Evolutionary conservation across 805 yeast genomes (phyloP), one percentile per base, ranked within the genome.

Genomic region (Candida broadrunensis): DNA sequence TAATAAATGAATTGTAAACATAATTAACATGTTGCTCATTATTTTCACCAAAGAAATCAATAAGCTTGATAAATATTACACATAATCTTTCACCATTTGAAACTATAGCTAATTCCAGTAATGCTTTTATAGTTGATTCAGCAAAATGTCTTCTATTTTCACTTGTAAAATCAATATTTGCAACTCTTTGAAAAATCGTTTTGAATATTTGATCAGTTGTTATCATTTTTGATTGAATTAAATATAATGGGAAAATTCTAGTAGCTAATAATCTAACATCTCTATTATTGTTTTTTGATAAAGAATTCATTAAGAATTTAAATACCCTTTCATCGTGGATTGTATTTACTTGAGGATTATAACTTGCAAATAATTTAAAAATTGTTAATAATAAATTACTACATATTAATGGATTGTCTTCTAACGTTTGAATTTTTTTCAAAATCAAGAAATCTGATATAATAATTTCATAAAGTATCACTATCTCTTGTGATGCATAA

Each of bases 41-140:
- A 2, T 68, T 52, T 14, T 84, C 85, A 4, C 83, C 84, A 45
- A 89, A 68, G 18, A 78, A 74, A 43, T 81, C 83, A 6, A 88
- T 72, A 26, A 91, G 58, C 49, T 80, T 80, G 36, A 85, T 69
- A 18, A 88, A 63, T 15, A 86, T 65, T 1, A 80, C 77, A 55
- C 85, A 85, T 32, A 85, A 72, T 52, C 81, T 69, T 34, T 85
- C 89, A 6, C 88, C 93, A 5, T 73, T 71, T 5, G 83, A 72
- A 0, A 82, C 71, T 5, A 77, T 63, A 0, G 86, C 81, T 26
- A 88, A 53, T 38, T 81, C 85, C 1, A 83, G 79, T 78, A 90
- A 79, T 0, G 85, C 72, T 47, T 59, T 67, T 1, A 80, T 67
- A 0, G 79, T 70, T 0, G 84, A 75, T 54, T 85, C 90, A 7